Base-by-base conservation (phyloP, 2,329 filamentous ascomycete species). In the Epichloe glyceriae region DNA sequence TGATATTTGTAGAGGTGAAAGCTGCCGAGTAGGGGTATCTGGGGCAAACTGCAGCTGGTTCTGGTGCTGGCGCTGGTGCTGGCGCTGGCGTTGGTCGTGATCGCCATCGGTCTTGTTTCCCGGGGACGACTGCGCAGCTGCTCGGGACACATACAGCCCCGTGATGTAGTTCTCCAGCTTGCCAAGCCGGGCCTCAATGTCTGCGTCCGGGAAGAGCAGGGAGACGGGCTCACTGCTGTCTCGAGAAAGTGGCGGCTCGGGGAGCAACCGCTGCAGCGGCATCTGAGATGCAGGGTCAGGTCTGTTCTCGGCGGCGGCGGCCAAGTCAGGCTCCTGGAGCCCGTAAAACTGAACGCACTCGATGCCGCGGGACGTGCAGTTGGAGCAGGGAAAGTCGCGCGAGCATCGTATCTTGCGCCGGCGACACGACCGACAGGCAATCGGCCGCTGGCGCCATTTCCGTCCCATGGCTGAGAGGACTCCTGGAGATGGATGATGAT, bases 351-450 rank as follows among this genome's bases (percentile, higher is more conserved):
- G 50, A 10, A 52, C 4, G 50, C 63, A 65, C 30, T 54, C 51
- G 17, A 64, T 50, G 53, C 62, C 62, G 50, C 63, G 61, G 46
- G 57, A 58, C 44, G 58, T 60, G 54, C 63, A 66, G 56, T 65
- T 66, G 33, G 57, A 56, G 54, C 63, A 66, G 3, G 63, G 63
- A 41, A 65, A 64, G 43, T 61, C 55, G 46, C 63, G 59, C 41
- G 61, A 63, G 53, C 63, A 66, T 37, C 62, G 58, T 42, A 65
- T 54, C 54, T 65, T 66, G 50, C 61, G 62, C 34, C 57, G 53
- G 38, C 62, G 57, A 50, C 62, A 65, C 39, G 63, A 62, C 50
- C 62, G 58, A 44, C 62, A 65, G 22, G 62, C 64, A 39, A 65
- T 57, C 40, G 62, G 62, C n/a, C 61, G 58, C 49, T 62, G 60